These are phyloP conservation scores for Iris pallida DNA, from an alignment of 116 monocot species.

Conservation along the genomic window DNA sequence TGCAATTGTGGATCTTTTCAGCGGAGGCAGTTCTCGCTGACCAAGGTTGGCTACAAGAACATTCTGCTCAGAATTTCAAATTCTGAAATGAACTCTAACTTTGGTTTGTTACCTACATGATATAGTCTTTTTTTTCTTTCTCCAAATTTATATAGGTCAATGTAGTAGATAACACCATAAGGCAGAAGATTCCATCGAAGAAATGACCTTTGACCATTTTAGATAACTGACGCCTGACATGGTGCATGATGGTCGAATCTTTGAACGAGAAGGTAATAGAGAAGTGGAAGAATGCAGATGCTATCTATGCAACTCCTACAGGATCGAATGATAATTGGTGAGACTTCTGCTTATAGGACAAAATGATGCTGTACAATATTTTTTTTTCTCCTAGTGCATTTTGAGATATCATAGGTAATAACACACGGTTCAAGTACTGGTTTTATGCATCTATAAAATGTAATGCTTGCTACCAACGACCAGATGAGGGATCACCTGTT, in stretches of 20 bases:
- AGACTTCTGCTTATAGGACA: conserved; percentile 9
- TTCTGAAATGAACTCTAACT: too few relatives aligned
- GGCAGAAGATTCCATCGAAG: conserved; percentile 57
- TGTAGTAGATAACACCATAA: conserved; percentile 50
- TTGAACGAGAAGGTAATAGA: conserved; percentile 41
- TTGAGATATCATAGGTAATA: conserved; percentile 10
- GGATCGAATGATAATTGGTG: conserved; percentile 87
- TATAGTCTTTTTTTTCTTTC: neutral
- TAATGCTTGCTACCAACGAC: conserved; percentile 69
- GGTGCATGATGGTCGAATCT: conserved; percentile 40
- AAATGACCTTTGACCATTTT: conserved; percentile 61
- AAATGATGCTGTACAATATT: neutral
- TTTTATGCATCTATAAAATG: conserved; percentile 86
- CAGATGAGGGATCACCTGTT: conserved; percentile 80
- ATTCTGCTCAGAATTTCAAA: neutral
- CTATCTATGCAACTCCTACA: conserved; percentile 74
- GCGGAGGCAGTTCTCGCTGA: conserved; percentile 44
- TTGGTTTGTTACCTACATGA: neutral
- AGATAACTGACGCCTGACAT: conserved; percentile 48
- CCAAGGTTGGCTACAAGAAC: conserved; percentile 25
- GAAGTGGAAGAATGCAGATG: conserved; percentile 70
- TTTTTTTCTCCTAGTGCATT: too few relatives aligned
- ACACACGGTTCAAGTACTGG: conserved; percentile 77
- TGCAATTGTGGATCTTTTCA: conserved; percentile 74
- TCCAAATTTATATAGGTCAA: conserved; percentile 41